Evolutionary conservation across 352 stramenopile genomes (phyloP).

Genomic region (Aphanomyces stellatus): DNA sequence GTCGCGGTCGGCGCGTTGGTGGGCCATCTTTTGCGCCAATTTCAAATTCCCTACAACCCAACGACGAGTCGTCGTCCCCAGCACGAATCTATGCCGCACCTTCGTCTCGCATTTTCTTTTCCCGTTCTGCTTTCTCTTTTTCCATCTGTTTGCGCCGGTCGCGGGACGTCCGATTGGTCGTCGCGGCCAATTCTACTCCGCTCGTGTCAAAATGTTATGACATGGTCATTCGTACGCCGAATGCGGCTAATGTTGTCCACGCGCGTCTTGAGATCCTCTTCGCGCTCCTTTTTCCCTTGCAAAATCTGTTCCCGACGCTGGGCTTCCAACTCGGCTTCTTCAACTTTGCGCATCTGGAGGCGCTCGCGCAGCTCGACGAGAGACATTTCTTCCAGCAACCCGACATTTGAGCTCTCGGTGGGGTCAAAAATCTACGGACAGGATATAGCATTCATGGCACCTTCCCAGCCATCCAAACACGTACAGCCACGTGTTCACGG

Average conservation of each 20-base stretch:
- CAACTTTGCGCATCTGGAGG: constrained; percentile 63
- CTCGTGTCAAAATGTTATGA: background rate
- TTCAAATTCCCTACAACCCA: constrained; percentile 40
- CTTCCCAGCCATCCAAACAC: background rate
- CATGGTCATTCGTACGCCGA: constrained; percentile 22
- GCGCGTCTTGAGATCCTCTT: constrained; percentile 56
- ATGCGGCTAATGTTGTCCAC: constrained; percentile 69
- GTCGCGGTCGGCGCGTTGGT: constrained; percentile 40
- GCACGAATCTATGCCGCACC: background rate
- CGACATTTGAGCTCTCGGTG: constrained; percentile 75
- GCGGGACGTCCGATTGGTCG: constrained; percentile 43
- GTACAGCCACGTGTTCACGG: constrained; percentile 51
- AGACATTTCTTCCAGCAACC: constrained; percentile 89
- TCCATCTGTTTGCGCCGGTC: constrained; percentile 44
- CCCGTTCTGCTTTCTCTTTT: constrained; percentile 34
- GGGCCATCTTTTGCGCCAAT: constrained; percentile 62
- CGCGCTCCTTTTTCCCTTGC: constrained; percentile 66
- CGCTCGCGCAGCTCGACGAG: constrained; percentile 77
- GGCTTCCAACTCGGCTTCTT: constrained; percentile 63
- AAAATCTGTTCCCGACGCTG: constrained; percentile 59
- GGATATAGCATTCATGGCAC: background rate
- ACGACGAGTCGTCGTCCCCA: background rate
- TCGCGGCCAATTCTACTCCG: constrained; percentile 39
- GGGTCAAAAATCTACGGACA: constrained; percentile 73
- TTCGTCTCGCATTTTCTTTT: constrained; percentile 27